Conservation (phyloP, 768 basidiomycete genomes). For the Rubroboletus satanas region DNA sequence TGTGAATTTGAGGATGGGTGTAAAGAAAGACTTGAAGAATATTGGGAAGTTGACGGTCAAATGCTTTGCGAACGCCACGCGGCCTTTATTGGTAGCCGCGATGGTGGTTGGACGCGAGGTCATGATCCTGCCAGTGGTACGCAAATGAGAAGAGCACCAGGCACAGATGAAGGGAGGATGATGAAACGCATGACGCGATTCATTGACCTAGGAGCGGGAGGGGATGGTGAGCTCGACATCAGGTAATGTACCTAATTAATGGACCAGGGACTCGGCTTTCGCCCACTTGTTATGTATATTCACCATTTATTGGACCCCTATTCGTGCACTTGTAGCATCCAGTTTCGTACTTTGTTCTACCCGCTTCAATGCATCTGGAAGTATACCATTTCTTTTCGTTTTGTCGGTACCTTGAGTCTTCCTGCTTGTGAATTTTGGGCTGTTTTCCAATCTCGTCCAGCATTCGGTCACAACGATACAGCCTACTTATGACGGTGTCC, state of each 20-base stretch:
- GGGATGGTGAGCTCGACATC: conserved; percentile 29
- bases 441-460: conserved; percentile 1
- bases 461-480: conserved; percentile 14
- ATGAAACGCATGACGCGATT: conserved; percentile 78
- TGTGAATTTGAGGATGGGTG: conserved; percentile 67
- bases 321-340: conserved; percentile 20
- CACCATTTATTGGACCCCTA: conserved; percentile 13
- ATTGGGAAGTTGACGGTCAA: conserved; percentile 84
- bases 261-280: conserved; percentile 15
- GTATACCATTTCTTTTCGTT: conserved; percentile 21
- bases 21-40: conserved; percentile 65
- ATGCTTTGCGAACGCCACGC: conserved; percentile 89
- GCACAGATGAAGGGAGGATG: conserved; percentile 45
- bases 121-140: conserved; percentile 10
- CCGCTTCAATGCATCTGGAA: conserved; percentile 19
- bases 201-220: conserved; percentile 57
- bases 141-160: conserved; percentile 7
- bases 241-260: conserved; percentile 27
- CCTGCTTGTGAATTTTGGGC: conserved; percentile 7
- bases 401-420: conserved; percentile 11
- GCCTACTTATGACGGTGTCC: conserved; percentile 7
- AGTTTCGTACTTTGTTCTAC: conserved; percentile 13
- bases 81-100: conserved; percentile 23
- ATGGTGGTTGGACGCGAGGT: conserved; percentile 19
- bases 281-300: conserved; percentile 11